Percentiles rank a stretch among this genome's conserved stretches.
These are phyloP conservation scores for Aspergillus fructus DNA, from an alignment of 2,329 filamentous ascomycete species.

Conservation along the genomic window DNA sequence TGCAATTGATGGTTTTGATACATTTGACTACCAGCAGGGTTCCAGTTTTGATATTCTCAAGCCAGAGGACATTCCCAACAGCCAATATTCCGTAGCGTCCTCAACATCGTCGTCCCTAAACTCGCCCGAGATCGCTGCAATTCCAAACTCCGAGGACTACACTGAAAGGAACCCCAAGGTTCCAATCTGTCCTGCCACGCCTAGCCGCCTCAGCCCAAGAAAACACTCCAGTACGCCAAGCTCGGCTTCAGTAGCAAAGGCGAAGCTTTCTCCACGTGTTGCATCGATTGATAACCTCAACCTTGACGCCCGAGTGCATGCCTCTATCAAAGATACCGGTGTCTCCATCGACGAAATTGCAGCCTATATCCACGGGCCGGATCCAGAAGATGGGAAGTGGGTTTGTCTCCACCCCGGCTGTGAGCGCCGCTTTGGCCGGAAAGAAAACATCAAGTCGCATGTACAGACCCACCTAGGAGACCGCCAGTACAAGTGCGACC, in stretches of 20 bases:
- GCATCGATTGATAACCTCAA: constrained; percentile 50
- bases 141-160: constrained; percentile 29
- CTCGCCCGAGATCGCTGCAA: constrained; percentile 54
- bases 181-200: constrained; percentile 29
- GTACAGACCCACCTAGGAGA: constrained; percentile 98
- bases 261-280: constrained; percentile 42
- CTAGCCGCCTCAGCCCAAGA: constrained; percentile 22
- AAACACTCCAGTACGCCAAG: constrained; percentile 20
- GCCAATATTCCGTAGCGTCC: constrained; percentile 39
- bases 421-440: constrained; percentile 87
- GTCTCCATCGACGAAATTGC: constrained; percentile 83
- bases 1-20: constrained; percentile 48
- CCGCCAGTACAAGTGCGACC: constrained; percentile 89
- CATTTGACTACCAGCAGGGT: constrained; percentile 53
- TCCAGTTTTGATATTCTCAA: constrained; percentile 29
- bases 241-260: constrained; percentile 27
- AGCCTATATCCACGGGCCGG: constrained; percentile 70
- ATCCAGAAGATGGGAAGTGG: constrained; percentile 74
- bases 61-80: constrained; percentile 34
- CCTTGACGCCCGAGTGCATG: constrained; percentile 57
- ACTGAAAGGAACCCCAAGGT: constrained; percentile 28
- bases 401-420: constrained; percentile 75
- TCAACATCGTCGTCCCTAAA: constrained; percentile 52
- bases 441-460: constrained; percentile 98
- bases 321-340: constrained; percentile 73